These are phyloP conservation scores for Saccharomycopsis fodiens DNA, from an alignment of 805 yeast species.

Conservation along the genomic window DNA sequence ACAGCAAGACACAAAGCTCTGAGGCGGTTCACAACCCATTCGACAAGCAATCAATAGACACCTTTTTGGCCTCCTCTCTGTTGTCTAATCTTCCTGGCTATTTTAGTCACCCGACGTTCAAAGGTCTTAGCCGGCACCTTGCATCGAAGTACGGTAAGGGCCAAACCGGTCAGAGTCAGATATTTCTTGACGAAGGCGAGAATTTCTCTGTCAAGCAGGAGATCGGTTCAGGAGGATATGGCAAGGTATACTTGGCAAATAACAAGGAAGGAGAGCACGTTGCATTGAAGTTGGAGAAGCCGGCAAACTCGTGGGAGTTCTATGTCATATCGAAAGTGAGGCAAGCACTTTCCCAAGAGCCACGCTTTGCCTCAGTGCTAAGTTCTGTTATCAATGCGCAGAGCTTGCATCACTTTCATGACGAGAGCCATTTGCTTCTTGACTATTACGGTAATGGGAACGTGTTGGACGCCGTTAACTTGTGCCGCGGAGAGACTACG, in stretches of 20 bases:
- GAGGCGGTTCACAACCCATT: neutral
- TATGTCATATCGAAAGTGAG: slow-evolving; percentile 59
- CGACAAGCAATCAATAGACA: neutral
- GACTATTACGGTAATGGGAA: slow-evolving; percentile 69
- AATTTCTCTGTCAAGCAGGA: slow-evolving; percentile 29
- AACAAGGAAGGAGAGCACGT: slow-evolving; percentile 40
- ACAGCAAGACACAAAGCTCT: neutral
- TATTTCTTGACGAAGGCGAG: slow-evolving; percentile 22
- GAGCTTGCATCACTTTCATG: slow-evolving; percentile 46
- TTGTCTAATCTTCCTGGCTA: neutral
- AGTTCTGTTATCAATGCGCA: slow-evolving; percentile 40
- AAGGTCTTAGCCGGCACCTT: neutral
- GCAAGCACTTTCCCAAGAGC: slow-evolving; percentile 26
- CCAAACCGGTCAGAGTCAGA: neutral
- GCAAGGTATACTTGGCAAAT: slow-evolving; percentile 68
- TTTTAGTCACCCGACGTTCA: neutral
- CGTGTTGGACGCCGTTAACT: slow-evolving; percentile 56
- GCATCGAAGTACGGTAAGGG: neutral
- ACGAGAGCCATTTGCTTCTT: slow-evolving; percentile 62
- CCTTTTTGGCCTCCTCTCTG: neutral
- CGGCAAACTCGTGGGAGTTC: slow-evolving; percentile 74
- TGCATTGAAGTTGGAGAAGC: slow-evolving; percentile 69
- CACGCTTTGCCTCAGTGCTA: neutral
- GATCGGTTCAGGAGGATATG: slow-evolving; percentile 78
- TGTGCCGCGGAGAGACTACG: slow-evolving; percentile 23